Evolutionary conservation across 371 early-diverging fungal genomes (phyloP).

Genomic region (Actinomucor elegans): DNA sequence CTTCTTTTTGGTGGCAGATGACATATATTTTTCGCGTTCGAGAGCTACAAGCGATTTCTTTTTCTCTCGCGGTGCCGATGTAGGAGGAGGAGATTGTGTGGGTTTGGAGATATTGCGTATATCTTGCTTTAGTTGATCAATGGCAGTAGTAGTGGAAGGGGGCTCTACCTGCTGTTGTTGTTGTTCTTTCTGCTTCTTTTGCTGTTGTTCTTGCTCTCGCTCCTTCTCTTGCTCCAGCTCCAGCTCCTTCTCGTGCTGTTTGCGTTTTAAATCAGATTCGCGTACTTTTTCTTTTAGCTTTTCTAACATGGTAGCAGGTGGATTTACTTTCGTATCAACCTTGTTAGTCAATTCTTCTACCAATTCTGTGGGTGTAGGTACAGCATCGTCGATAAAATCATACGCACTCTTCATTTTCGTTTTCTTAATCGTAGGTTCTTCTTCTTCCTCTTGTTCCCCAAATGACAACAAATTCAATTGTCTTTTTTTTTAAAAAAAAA

Average conservation of each 20-base stretch:
- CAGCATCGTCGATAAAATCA: constrained; percentile 60
- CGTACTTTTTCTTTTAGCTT: constrained; percentile 13
- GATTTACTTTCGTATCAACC: neutral
- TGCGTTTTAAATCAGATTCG: constrained; percentile 12
- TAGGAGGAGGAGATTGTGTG: neutral
- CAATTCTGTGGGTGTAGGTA: constrained; percentile 5
- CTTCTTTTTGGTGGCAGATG: constrained; percentile 28
- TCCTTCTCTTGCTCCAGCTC: neutral
- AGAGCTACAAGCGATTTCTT: constrained; percentile 54
- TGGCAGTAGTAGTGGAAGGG: constrained; percentile 31
- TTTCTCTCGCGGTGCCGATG: constrained; percentile 24
- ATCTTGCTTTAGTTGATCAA: constrained; percentile 57
- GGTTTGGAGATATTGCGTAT: constrained; percentile 53
- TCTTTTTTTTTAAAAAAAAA: constrained; percentile 36
- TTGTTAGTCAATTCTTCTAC: constrained; percentile 1
- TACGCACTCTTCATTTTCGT: constrained; percentile 68
- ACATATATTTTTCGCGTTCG: constrained; percentile 56
- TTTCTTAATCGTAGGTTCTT: constrained; percentile 36
- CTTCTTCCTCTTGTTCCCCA: constrained; percentile 77
- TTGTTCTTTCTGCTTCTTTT: neutral
- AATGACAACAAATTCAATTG: constrained; percentile 85
- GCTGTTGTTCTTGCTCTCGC: constrained; percentile 1
- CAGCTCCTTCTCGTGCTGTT: neutral
- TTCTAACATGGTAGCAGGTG: constrained; percentile 2
- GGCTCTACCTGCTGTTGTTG: too few species aligned